These are phyloP conservation scores for Drechslerella stenobrocha DNA, from an alignment of 2,329 filamentous ascomycete genomes.

Conservation along the genomic window DNA sequence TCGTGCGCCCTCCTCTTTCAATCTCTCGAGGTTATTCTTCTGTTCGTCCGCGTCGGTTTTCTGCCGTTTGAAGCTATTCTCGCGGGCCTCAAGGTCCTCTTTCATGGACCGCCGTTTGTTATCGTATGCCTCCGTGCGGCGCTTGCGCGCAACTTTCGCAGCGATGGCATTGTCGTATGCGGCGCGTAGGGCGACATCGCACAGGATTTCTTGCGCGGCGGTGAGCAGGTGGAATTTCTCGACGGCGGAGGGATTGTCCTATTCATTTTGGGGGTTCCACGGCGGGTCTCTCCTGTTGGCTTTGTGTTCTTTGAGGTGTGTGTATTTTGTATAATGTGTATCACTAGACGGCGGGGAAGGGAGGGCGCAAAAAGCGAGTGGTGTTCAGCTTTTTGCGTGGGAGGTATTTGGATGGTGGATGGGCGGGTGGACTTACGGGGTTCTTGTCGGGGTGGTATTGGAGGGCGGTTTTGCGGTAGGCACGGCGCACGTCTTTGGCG, in stretches of 20 bases:
- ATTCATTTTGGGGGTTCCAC: constrained; percentile 15
- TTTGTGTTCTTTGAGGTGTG: constrained; percentile 1
- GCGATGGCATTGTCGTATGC: constrained; percentile 60
- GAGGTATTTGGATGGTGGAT: not conserved
- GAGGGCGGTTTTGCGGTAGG: constrained; percentile 61
- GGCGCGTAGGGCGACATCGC: constrained; percentile 56
- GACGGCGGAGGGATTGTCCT: constrained; percentile 56
- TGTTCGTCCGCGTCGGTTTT: constrained; percentile 58
- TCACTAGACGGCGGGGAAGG: constrained; percentile 18
- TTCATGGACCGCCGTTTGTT: constrained; percentile 59
- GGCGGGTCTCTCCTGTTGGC: constrained; percentile 23
- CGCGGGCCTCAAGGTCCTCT: constrained; percentile 60
- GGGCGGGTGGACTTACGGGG: constrained; percentile 52
- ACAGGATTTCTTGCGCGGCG: constrained; percentile 60
- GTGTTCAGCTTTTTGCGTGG: constrained; percentile 34
- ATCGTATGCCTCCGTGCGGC: constrained; percentile 58
- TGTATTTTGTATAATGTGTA: constrained; percentile 4
- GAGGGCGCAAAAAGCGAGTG: not conserved
- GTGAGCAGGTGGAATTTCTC: constrained; percentile 61
- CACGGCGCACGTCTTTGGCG: constrained; percentile 59
- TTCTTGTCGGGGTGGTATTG: constrained; percentile 63
- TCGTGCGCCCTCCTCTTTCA: constrained; percentile 56
- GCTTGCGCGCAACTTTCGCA: constrained; percentile 57
- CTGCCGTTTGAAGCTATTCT: constrained; percentile 55
- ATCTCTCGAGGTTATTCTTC: constrained; percentile 45